A percentile compares a stretch with the other conserved stretches of the same genome.
Conservation (phyloP, 1,284 basidiomycete species). For the Pseudozyma sp. region DNA sequence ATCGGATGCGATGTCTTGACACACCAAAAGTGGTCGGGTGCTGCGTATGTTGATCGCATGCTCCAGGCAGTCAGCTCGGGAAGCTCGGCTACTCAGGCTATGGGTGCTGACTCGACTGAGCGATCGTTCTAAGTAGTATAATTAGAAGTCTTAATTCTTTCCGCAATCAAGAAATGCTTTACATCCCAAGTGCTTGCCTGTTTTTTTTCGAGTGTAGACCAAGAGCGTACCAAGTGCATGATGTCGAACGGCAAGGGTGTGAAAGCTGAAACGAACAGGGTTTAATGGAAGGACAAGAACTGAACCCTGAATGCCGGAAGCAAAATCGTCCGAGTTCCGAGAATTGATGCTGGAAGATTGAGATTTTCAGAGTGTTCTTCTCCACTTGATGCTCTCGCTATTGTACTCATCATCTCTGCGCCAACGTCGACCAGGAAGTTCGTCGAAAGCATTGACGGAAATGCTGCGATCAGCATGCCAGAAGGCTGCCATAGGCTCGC, state of each 20-base stretch:
- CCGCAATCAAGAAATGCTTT: too few species aligned
- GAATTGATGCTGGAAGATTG: slow-evolving; percentile 8
- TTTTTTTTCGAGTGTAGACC: too few species aligned
- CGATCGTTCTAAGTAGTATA: slow-evolving; percentile 42
- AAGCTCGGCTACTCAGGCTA: slow-evolving; percentile 62
- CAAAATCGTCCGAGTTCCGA: slow-evolving; percentile 21
- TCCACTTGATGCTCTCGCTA: slow-evolving; percentile 3
- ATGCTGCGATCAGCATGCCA: slow-evolving; percentile 44
- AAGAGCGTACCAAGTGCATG: neutral
- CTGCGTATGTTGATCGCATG: slow-evolving; percentile 65
- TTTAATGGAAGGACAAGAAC: neutral
- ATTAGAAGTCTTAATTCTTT: neutral
- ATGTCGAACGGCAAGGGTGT: neutral
- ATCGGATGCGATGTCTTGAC: slow-evolving; percentile 66
- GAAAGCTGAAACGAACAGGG: neutral
- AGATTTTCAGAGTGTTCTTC: slow-evolving; percentile 15
- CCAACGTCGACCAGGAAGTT: neutral
- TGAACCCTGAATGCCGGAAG: neutral
- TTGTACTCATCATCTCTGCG: neutral
- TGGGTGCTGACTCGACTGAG: slow-evolving; percentile 63
- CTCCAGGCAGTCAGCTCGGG: slow-evolving; percentile 65
- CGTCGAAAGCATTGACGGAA: neutral
- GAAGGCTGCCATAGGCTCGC: slow-evolving; percentile 2
- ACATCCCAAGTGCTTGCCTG: too few species aligned
- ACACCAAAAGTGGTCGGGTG: slow-evolving; percentile 68